phyloP scores from a whole-genome alignment of 2,329 filamentous ascomycete species.

The Diaporthe nobilis region DNA sequence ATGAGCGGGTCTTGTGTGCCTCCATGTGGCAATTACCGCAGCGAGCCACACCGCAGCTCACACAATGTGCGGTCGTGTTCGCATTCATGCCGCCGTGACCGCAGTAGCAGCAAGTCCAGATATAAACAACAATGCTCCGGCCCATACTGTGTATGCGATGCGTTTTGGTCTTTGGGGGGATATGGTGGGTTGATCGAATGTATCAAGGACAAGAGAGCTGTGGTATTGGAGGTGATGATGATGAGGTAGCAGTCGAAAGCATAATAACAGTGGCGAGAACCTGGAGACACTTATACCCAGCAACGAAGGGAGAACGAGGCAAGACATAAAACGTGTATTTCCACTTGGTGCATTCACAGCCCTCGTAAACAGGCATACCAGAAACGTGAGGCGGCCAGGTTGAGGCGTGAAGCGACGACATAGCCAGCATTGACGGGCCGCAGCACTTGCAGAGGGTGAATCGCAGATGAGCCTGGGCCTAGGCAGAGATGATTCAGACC shows the following conservation, averaged over 20 bases:
- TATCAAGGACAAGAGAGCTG: neutral
- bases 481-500: constrained; percentile 30
- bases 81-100: constrained; percentile 3
- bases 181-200: neutral
- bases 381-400: neutral
- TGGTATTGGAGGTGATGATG: too few species aligned
- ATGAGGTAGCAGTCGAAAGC: neutral
- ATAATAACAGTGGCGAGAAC: neutral
- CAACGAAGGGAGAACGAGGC: neutral
- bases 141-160: neutral
- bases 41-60: neutral
- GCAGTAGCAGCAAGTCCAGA: constrained; percentile 33
- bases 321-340: constrained; percentile 1
- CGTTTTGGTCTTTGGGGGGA: neutral
- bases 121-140: neutral
- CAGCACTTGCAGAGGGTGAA: constrained; percentile 8
- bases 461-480: constrained; percentile 6
- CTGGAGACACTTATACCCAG: neutral
- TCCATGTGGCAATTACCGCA: neutral
- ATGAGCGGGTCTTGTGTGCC: neutral
- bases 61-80: neutral
- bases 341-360: constrained; percentile 16
- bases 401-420: constrained; percentile 12
- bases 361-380: constrained; percentile 6
- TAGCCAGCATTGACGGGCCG: constrained; percentile 21